Percentiles rank a stretch among this genome's conserved stretches.
Conservation (phyloP, 441 rosid genomes). For the Geranium incanum region DNA sequence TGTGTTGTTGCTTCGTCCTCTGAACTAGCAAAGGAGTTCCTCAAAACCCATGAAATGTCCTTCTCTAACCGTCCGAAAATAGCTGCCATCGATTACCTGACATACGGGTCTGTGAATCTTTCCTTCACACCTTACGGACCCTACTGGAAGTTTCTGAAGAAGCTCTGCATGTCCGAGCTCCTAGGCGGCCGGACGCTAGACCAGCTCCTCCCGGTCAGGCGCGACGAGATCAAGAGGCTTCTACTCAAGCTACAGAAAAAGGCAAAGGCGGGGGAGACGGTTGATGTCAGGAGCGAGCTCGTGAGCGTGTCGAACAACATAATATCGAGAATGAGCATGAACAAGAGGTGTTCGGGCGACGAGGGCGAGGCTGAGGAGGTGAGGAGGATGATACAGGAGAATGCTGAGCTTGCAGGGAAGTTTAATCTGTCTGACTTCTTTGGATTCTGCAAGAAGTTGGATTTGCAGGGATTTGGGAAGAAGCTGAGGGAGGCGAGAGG, state of each 20-base stretch:
- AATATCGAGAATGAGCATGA: slow-evolving; percentile 36
- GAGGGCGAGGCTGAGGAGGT: slow-evolving; percentile 36
- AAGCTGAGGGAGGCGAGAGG: slow-evolving; percentile 28
- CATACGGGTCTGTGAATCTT: slow-evolving; percentile 42
- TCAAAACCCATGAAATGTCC: slow-evolving; percentile 41
- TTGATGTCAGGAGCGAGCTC: slow-evolving; percentile 38
- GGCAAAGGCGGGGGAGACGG: slow-evolving; percentile 23
- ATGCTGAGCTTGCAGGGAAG: slow-evolving; percentile 31
- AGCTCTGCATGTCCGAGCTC: slow-evolving; percentile 37
- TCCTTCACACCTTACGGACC: slow-evolving; percentile 42
- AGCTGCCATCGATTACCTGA: slow-evolving; percentile 32
- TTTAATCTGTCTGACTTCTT: slow-evolving; percentile 38
- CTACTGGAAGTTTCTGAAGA: slow-evolving; percentile 56
- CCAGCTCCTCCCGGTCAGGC: slow-evolving; percentile 29
- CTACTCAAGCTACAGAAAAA: slow-evolving; percentile 21
- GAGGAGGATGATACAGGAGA: slow-evolving; percentile 30
- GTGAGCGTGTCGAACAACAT: slow-evolving; percentile 30
- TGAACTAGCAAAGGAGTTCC: slow-evolving; percentile 42
- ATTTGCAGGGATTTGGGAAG: slow-evolving; percentile 40
- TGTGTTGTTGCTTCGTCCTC: slow-evolving; percentile 49
- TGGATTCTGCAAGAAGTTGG: slow-evolving; percentile 41
- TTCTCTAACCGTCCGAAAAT: slow-evolving; percentile 32
- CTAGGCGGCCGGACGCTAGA: slow-evolving; percentile 34
- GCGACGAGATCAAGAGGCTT: slow-evolving; percentile 26
- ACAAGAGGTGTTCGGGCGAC: slow-evolving; percentile 25